Base-by-base conservation (phyloP, 495 filamentous ascomycete species). In the Sabuloglossum arenarium region DNA sequence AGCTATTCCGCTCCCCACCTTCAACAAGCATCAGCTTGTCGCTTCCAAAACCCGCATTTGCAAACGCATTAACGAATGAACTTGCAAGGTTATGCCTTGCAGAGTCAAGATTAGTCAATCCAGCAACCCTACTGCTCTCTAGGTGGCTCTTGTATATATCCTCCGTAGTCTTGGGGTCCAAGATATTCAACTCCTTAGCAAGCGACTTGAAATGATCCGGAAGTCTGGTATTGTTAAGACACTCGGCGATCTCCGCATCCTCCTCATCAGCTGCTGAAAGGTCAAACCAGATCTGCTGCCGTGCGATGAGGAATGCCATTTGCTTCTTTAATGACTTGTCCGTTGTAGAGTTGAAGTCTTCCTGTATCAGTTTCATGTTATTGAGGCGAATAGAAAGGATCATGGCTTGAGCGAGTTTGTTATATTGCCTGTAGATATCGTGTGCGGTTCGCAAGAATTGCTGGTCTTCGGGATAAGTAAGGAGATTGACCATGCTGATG, bases 71-170 rank as follows among this genome's bases (percentile, higher is more conserved):
- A 53, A 99, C 91, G 62, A 99, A 97, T 28, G 82, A 88, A 59
- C 89, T 90, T 8, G 91, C 89, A 56, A 99, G 75, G 62, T 97
- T 99, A 73, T 97, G 88, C 59, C 88, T 74, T 37, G 91, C 89
- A 14, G 90, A 96, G 68, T 97, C 91, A 31, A 93, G 79, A 64
- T 94, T 95, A 19, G 88, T 96, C 66, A 93, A 73, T 25, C 89
- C 89, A 25, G 87, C 85, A 49, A 88, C 88, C 50, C 91, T 79
- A 58, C 81, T 91, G 72, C 84, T 96, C 68, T 99, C 91, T 16
- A 99, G 75, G 67, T 99, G 93, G 58, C 87, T 94, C 75, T 99
- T 99, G 75, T 99, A 99, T 61, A 99, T 99, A 64, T 99, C 91
- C 69, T 99, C 91, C 3, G 90, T 88, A 58, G 86, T 89, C 69